phyloP scores from a whole-genome alignment of 306 rosid species.

The Malus asiatica region DNA sequence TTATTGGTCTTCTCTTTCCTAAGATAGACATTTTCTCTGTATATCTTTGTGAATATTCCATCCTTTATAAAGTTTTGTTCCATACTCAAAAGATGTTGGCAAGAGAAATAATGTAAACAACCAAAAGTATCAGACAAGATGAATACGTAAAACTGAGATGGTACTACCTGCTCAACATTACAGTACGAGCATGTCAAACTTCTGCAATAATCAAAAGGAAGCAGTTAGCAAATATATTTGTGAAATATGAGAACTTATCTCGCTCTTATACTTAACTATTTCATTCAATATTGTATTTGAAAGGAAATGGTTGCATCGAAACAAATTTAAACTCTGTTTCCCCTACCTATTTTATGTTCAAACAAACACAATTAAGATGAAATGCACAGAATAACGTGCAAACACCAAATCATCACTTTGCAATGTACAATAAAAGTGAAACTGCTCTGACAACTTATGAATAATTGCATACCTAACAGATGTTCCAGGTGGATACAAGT shows the following conservation, averaged over 20 bases:
- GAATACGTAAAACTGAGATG: slow-evolving; percentile 5
- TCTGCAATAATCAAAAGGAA: slow-evolving; percentile 52
- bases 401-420: neutral
- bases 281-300: neutral
- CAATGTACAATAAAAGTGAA: neutral
- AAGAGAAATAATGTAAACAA: slow-evolving; percentile 4
- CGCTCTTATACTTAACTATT: neutral
- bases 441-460: neutral
- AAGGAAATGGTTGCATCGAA: neutral
- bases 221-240: slow-evolving; percentile 9
- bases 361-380: neutral
- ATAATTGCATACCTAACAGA: slow-evolving; percentile 47
- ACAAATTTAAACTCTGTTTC: neutral
- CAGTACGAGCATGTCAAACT: slow-evolving; percentile 75
- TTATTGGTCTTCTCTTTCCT: neutral
- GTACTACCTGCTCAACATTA: slow-evolving; percentile 73
- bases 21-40: neutral
- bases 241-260: neutral
- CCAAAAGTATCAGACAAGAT: slow-evolving; percentile 4
- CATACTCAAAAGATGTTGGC: slow-evolving; percentile 1
- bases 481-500: slow-evolving; percentile 60
- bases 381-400: neutral
- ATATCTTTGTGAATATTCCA: neutral
- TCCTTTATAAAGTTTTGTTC: neutral
- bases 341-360: neutral